These are phyloP conservation scores for Candida yuanshanica DNA, from an alignment of 805 yeast genomes.

Conservation along the genomic window DNA sequence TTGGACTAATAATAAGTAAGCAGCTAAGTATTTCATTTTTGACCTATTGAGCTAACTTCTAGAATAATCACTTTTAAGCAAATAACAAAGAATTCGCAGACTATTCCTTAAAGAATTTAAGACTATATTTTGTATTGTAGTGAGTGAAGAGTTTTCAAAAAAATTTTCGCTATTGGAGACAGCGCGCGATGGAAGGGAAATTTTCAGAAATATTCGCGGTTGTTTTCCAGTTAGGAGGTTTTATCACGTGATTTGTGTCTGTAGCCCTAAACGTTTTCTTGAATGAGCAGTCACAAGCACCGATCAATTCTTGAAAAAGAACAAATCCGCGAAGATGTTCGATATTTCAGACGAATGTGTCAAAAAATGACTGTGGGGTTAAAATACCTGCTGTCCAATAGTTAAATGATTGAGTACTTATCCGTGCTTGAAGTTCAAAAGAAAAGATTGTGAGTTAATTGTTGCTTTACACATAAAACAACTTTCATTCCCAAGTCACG, in stretches of 20 bases:
- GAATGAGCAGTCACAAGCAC: no score
- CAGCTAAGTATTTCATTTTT: constrained; percentile 81
- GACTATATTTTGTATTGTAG: not conserved
- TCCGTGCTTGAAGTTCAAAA: no score
- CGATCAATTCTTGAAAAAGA: constrained; percentile 4
- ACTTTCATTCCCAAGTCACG: no score
- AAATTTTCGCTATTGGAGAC: not conserved
- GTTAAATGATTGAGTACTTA: not conserved
- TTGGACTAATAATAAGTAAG: constrained; percentile 83
- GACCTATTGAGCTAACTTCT: constrained; percentile 16
- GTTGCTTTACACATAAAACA: no score
- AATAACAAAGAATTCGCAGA: constrained; percentile 50
- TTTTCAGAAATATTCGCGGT: no score
- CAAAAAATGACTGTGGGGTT: no score
- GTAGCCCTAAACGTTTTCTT: no score
- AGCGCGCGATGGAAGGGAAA: no score
- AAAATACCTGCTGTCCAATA: no score
- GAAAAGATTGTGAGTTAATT: no score
- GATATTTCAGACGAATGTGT: not conserved
- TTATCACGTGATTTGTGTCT: not conserved
- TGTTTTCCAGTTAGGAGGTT: no score
- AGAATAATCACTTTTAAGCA: constrained; percentile 82
- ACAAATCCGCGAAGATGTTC: constrained; percentile 1
- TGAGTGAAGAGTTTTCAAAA: not conserved
- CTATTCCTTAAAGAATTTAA: constrained; percentile 54